Evolutionary conservation across 257 asterid species (phyloP).

Genomic region (Fraxinus americana): DNA sequence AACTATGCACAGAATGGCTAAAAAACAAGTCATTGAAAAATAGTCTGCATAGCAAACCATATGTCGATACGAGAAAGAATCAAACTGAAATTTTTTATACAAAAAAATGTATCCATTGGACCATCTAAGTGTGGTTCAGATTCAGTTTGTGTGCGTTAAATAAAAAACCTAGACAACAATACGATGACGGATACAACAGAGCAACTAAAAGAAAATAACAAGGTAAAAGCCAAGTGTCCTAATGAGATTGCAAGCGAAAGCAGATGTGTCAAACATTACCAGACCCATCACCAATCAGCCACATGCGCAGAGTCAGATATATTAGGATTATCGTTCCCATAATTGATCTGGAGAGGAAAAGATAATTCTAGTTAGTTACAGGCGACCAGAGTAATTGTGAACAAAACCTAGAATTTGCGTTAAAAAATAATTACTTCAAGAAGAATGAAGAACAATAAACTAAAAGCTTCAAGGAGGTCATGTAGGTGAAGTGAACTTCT

Average conservation of each 20-base stretch:
- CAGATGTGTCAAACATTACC: constrained; percentile 41
- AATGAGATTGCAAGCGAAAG: constrained; percentile 17
- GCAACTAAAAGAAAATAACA: not conserved
- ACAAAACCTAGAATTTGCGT: not conserved
- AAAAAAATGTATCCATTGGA: not conserved
- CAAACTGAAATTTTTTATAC: constrained; percentile 24
- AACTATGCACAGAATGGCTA: not conserved
- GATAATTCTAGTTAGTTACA: constrained; percentile 13
- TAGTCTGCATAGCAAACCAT: not conserved
- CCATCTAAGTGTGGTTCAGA: constrained; percentile 18
- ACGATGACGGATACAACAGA: constrained; percentile 14
- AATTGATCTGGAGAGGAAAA: constrained; percentile 66
- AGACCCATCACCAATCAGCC: constrained; percentile 60
- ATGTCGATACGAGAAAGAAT: not conserved
- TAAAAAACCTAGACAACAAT: constrained; percentile 12
- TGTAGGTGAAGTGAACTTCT: not conserved
- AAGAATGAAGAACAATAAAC: not conserved
- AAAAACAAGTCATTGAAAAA: not conserved
- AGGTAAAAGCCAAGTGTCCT: constrained; percentile 15
- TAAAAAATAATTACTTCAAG: not conserved
- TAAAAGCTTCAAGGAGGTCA: not conserved
- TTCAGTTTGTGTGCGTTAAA: constrained; percentile 42
- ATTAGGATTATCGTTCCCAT: constrained; percentile 84
- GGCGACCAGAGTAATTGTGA: not conserved
- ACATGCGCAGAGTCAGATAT: constrained; percentile 79